Base-by-base conservation (phyloP, 169 alveolate genomes). In the Plasmodium gonderi region DNA sequence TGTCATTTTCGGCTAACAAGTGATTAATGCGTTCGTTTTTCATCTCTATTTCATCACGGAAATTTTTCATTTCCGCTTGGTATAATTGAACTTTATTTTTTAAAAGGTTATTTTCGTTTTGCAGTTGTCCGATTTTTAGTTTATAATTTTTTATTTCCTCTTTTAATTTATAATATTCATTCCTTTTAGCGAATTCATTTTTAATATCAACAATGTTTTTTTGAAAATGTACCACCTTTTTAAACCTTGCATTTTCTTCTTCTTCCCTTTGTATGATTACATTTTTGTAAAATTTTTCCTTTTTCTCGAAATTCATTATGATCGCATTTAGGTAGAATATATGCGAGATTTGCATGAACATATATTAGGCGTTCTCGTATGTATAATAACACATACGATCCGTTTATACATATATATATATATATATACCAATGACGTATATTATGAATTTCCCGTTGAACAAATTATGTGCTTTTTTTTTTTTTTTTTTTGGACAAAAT, bases 71-170 rank as follows among this genome's bases (percentile, higher is more conserved):
- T 67, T 81, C 51, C 31, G 69, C 74, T 67, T 81, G 51, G 74
- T 47, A 81, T n/a, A 36, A 65, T 1, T 40, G 69, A 42, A 83
- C 38, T 72, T 74, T 47, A 40, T 76, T 42, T 83, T 74, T 72
- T 33, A 83, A 72, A 74, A 23, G 65, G 77, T 42, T 42, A 83
- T 74, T 83, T 83, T 83, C 92, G 44, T 47, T 72, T 74, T 83
- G 77, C 14, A 83, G 79, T 20, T 29, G 42, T 14, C 45, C 54
- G 44, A 83, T 83, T 83, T 33, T 83, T 8, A 23, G 77, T 72
- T 83, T 83, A 29, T 72, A 83, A 83, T 36, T 83, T 72, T 47
- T 68, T 44, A 83, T 83, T 67, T 81, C 75, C 38, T 83, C 42
- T 44, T 51, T 47, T 29, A 72, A 42, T 72, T 83, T 74, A 49